phyloP scores from a whole-genome alignment of 495 filamentous ascomycete genomes.

The Wilcoxina mikolae region DNA sequence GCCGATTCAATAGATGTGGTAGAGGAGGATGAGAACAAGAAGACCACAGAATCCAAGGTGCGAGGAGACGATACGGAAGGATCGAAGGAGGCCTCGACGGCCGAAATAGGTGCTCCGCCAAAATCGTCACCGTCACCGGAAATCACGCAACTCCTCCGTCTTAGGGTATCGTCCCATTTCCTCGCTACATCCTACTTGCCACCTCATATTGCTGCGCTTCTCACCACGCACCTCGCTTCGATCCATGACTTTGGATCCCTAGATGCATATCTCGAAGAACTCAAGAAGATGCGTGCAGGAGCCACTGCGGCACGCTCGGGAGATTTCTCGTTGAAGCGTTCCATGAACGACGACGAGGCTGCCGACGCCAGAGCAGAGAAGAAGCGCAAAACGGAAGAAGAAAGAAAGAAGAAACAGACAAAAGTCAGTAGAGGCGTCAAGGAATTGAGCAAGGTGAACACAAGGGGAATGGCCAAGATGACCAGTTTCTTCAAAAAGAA shows the following conservation, averaged over 20 bases:
- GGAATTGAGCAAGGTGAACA: constrained; percentile 76
- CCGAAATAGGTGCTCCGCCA: background rate
- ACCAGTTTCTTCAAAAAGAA: constrained; percentile 83
- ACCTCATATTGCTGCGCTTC: constrained; percentile 34
- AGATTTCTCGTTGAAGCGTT: constrained; percentile 64
- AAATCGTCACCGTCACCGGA: background rate
- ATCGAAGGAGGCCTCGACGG: background rate
- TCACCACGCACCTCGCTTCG: constrained; percentile 34
- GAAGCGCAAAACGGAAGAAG: constrained; percentile 50
- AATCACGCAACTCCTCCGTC: constrained; percentile 47
- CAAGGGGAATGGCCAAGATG: constrained; percentile 89
- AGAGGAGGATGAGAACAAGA: constrained; percentile 29
- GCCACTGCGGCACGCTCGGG: constrained; percentile 49
- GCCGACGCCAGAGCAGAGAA: constrained; percentile 60
- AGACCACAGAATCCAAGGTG: constrained; percentile 40
- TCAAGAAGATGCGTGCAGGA: constrained; percentile 52
- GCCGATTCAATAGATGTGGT: background rate
- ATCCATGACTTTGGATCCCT: constrained; percentile 54
- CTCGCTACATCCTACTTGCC: constrained; percentile 59
- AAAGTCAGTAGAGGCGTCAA: constrained; percentile 57
- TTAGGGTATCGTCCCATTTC: constrained; percentile 63
- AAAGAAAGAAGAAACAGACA: constrained; percentile 48
- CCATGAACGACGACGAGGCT: constrained; percentile 55
- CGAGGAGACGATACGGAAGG: constrained; percentile 30
- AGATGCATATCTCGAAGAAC: constrained; percentile 46